Conservation (phyloP, 371 early-diverging fungal genomes). For the Rhizopus arrhizus region DNA sequence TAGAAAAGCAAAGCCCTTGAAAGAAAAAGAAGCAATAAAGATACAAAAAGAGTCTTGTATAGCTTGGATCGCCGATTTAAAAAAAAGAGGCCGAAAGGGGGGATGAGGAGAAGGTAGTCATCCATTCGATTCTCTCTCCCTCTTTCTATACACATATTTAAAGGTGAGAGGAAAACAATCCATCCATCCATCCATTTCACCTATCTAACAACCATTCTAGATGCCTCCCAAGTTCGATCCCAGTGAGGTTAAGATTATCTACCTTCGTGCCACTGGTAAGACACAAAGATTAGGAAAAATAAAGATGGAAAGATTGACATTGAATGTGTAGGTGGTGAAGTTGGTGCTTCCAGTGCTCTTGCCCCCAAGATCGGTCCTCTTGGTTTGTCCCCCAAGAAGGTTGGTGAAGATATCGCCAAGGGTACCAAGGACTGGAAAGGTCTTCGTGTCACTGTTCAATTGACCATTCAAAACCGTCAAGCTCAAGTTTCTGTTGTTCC, state of each 20-base stretch:
- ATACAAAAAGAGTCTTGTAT: no score
- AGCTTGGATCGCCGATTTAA: no score
- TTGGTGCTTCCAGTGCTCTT: constrained; percentile 97
- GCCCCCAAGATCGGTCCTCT: constrained; percentile 99
- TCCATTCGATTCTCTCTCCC: no score
- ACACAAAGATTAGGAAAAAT: background rate
- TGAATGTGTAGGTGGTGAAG: constrained; percentile 43
- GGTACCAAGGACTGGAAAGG: constrained; percentile 99
- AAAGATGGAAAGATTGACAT: background rate
- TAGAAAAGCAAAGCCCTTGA: no score
- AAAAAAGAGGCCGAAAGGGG: no score
- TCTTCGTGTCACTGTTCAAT: constrained; percentile 96
- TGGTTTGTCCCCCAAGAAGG: constrained; percentile 99
- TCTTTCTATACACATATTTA: no score
- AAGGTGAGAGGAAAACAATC: no score
- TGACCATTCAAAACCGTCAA: constrained; percentile 99
- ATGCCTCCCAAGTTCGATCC: no score
- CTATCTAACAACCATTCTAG: no score
- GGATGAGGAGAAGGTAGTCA: no score
- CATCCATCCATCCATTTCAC: no score
- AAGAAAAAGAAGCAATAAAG: no score
- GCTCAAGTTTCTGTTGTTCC: constrained; percentile 98
- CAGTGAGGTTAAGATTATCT: constrained; percentile 58
- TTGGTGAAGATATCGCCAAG: constrained; percentile 99
- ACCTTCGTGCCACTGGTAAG: constrained; percentile 95